These are phyloP conservation scores for Dioscorea zingiberensis DNA, from an alignment of 106 monocot species.

Conservation along the genomic window DNA sequence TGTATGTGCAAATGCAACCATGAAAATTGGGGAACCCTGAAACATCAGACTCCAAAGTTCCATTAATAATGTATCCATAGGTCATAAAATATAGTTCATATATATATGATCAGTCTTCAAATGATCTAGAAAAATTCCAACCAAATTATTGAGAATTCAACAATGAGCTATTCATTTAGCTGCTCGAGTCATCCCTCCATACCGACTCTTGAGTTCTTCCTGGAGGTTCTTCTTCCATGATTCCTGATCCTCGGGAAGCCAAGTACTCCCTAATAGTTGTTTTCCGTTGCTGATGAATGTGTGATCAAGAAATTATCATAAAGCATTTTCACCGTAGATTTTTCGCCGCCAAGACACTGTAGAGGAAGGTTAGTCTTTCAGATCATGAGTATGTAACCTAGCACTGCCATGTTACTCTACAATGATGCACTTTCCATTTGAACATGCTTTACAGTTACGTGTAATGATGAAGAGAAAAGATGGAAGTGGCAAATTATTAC, in stretches of 20 bases:
- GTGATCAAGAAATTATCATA: constrained; percentile 81
- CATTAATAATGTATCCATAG: too few species aligned
- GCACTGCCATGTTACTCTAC: too few species aligned
- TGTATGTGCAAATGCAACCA: too few species aligned
- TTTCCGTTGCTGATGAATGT: constrained; percentile 59
- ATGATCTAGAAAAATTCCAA: too few species aligned
- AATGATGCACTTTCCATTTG: too few species aligned
- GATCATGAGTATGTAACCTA: background rate
- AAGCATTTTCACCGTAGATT: constrained; percentile 53
- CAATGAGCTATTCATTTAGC: background rate
- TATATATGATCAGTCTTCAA: too few species aligned
- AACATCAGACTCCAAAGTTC: too few species aligned
- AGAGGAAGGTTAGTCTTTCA: background rate
- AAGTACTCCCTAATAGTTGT: constrained; percentile 64
- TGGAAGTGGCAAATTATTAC: constrained; percentile 22
- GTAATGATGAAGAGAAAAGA: background rate
- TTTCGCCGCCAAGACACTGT: constrained; percentile 85
- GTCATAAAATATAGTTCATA: too few species aligned
- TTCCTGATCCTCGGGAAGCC: constrained; percentile 53
- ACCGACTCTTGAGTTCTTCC: constrained; percentile 59
- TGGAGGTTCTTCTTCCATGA: constrained; percentile 92
- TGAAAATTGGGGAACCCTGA: too few species aligned
- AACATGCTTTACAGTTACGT: too few species aligned
- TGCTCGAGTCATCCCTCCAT: constrained; percentile 47
- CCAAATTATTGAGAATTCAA: too few species aligned